These are phyloP conservation scores for Chrysosporium keratinophilum DNA, from an alignment of 2,329 filamentous ascomycete species.

Conservation along the genomic window DNA sequence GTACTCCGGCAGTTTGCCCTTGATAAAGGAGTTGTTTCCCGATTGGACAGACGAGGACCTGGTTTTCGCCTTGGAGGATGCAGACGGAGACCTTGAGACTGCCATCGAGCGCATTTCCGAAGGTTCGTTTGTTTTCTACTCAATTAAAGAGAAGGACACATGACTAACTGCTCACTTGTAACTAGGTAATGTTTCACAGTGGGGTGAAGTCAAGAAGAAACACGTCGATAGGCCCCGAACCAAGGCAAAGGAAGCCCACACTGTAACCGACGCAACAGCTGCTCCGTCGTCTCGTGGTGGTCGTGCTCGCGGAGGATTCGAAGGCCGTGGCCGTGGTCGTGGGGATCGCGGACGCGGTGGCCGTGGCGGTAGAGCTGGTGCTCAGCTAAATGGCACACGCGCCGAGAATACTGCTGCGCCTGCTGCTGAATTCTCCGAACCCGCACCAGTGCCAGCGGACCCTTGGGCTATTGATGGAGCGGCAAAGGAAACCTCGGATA, in stretches of 20 bases:
- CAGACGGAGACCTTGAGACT: slow-evolving; percentile 39
- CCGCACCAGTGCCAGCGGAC: slow-evolving; percentile 12
- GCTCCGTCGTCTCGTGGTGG: slow-evolving; percentile 30
- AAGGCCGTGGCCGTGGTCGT: slow-evolving; percentile 38
- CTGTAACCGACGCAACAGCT: slow-evolving; percentile 27
- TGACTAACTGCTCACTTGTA: slow-evolving; percentile 5
- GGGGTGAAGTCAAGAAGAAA: slow-evolving; percentile 46
- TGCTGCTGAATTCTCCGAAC: slow-evolving; percentile 11
- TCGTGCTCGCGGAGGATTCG: slow-evolving; percentile 40
- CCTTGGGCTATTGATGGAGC: slow-evolving; percentile 17
- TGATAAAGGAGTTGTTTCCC: slow-evolving; percentile 85
- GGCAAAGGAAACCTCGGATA: slow-evolving; percentile 19
- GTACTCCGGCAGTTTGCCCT: slow-evolving; percentile 66
- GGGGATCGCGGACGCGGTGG: slow-evolving; percentile 40
- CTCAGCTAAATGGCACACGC: slow-evolving; percentile 36
- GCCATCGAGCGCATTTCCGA: slow-evolving; percentile 44
- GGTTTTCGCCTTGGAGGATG: slow-evolving; percentile 81
- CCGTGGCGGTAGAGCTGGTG: slow-evolving; percentile 37
- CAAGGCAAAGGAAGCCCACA: slow-evolving; percentile 38
- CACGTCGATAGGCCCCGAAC: slow-evolving; percentile 35
- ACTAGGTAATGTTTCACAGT: slow-evolving; percentile 42
- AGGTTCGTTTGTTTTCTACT: slow-evolving; percentile 26
- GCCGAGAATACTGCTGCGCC: slow-evolving; percentile 24
- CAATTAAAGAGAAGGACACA: not conserved
- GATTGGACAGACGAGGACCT: slow-evolving; percentile 95